Percentiles rank a stretch among this genome's conserved stretches.
phyloP scores from a whole-genome alignment of 768 basidiomycete genomes.

The Strobilomyces confusus region DNA sequence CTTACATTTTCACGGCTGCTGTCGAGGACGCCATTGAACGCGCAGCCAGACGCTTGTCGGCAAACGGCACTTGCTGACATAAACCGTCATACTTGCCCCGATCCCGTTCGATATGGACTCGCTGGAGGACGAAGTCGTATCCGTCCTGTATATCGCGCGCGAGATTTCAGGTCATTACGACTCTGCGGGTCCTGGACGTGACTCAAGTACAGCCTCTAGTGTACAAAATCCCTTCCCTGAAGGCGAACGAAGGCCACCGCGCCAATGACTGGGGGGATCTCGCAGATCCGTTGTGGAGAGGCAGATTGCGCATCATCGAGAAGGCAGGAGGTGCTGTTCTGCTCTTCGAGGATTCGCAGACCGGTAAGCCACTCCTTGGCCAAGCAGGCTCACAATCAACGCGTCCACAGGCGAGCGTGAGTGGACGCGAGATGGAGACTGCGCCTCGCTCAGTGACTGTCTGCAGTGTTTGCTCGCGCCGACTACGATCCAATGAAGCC shows the following conservation, averaged over 20 bases:
- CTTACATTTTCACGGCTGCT: slow-evolving; percentile 32
- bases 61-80: slow-evolving; percentile 19
- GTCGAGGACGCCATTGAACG: slow-evolving; percentile 22
- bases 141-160: slow-evolving; percentile 83
- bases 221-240: slow-evolving; percentile 87
- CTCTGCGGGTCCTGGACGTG: slow-evolving; percentile 11
- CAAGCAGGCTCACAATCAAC: slow-evolving; percentile 1
- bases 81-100: slow-evolving; percentile 8
- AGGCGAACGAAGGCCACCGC: slow-evolving; percentile 82
- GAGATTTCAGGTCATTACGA: slow-evolving; percentile 75
- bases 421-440: slow-evolving; percentile 23
- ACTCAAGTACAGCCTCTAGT: slow-evolving; percentile 45
- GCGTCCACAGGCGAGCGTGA: slow-evolving; percentile 59
- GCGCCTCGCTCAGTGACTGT: slow-evolving; percentile 3
- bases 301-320: slow-evolving; percentile 82
- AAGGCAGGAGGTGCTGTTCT: slow-evolving; percentile 63
- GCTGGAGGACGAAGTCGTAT: slow-evolving; percentile 79
- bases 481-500: slow-evolving; percentile 76
- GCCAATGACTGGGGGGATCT: slow-evolving; percentile 93
- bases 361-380: slow-evolving; percentile 48
- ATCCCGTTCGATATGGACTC: slow-evolving; percentile 44
- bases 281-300: slow-evolving; percentile 83
- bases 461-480: slow-evolving; percentile 80
- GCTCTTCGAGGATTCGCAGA: slow-evolving; percentile 75
- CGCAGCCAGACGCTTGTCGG: background rate